Base-by-base conservation (phyloP, 2,329 filamentous ascomycete species). In the Nemania bipapillata region DNA sequence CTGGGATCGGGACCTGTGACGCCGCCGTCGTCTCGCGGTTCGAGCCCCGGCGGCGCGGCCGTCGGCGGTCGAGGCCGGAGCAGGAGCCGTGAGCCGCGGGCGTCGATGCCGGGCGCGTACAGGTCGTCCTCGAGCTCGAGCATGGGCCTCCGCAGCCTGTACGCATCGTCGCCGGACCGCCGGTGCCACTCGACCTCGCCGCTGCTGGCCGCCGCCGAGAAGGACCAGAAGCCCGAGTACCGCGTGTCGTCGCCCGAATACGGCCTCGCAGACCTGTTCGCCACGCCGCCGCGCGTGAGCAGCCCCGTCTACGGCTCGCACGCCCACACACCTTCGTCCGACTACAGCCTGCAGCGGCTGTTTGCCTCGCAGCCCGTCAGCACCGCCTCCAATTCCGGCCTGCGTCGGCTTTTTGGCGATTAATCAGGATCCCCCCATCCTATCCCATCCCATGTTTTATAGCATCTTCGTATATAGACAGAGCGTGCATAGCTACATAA, bases 1-100 rank as follows among this genome's bases (percentile, higher is more conserved):
- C 98, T 52, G 2, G 63, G 63, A 8, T 50, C 63, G 6, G 6
- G 49, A 15, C 68, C 64, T 6, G 60, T 45, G 15, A 70, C 65
- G 42, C 61, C 62, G 0, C 53, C 57, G 6, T 55, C 58, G 17
- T 65, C 68, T 22, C 62, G 65, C 5, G 50, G 54, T 6, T 53
- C 57, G 3, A 63, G 68, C 17, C 62, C 61, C 0, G n/a, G n/a
- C n/a, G n/a, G n/a, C n/a, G n/a, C n/a, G n/a, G 47, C 12, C 20
- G 30, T 4, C 30, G 4, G 45, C 7, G 37, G 7, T 2, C 57
- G 64, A 4, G 37, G 49, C 1, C n/a, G 59, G 9, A 61, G 50
- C n/a, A 12, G 22, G 20, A 26, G 55, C 9, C 63, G 45, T 2
- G 58, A 28, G 7, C 32, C 30, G 26, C 28, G 40, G 24, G 17